These are phyloP conservation scores for Carpinus viminea DNA, from an alignment of 306 rosid genomes.

Conservation along the genomic window DNA sequence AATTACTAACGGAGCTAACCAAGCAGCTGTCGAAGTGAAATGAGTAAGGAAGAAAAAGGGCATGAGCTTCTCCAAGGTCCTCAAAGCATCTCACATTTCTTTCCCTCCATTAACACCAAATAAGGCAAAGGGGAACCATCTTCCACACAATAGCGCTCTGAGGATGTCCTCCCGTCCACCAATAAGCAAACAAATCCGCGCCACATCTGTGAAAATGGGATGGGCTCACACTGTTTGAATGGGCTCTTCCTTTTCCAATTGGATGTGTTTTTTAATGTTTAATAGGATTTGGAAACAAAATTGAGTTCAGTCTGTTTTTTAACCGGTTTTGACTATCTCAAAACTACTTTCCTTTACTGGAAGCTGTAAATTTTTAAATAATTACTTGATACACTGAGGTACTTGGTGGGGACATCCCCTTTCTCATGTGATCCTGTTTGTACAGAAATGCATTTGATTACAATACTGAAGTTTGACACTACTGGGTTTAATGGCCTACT, in stretches of 20 bases:
- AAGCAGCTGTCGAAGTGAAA: too few relatives aligned
- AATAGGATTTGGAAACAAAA: neutral
- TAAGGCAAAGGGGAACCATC: too few relatives aligned
- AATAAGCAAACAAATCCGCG: too few relatives aligned
- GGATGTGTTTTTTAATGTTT: neutral
- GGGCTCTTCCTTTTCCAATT: neutral
- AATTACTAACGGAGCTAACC: too few relatives aligned
- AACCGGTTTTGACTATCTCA: neutral
- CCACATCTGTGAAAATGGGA: too few relatives aligned
- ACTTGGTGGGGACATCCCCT: neutral
- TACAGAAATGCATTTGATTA: neutral
- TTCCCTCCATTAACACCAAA: too few relatives aligned
- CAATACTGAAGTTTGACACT: neutral
- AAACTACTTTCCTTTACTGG: neutral
- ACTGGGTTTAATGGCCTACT: neutral
- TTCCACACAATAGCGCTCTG: too few relatives aligned
- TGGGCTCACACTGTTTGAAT: too few relatives aligned
- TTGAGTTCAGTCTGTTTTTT: neutral
- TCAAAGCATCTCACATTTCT: too few relatives aligned
- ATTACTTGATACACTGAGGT: neutral
- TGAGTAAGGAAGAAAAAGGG: too few relatives aligned
- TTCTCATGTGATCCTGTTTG: neutral
- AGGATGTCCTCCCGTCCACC: too few relatives aligned
- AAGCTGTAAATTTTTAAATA: neutral
- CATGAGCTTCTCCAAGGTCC: too few relatives aligned